These are phyloP conservation scores for Geranium brycei DNA, from an alignment of 345 rosid genomes.

Conservation along the genomic window DNA sequence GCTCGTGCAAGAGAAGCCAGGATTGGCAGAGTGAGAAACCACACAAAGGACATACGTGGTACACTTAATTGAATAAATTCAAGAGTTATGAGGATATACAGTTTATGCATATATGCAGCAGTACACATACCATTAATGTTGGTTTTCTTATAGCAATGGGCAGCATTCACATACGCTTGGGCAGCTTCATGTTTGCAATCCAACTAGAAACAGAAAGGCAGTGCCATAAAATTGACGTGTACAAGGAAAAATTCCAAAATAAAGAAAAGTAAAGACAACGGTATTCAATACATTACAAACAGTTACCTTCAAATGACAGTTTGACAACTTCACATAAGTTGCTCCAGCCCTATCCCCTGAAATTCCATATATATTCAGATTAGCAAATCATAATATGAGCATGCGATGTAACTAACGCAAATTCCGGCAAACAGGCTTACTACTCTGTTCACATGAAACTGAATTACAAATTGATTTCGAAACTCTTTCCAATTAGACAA, in stretches of 20 bases:
- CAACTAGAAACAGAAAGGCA: slow-evolving; percentile 22
- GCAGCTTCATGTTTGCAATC: slow-evolving; percentile 89
- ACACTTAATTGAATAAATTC: too few species aligned
- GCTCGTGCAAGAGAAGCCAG: too few species aligned
- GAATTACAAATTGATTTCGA: too few species aligned
- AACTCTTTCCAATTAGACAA: too few species aligned
- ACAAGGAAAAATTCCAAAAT: not conserved
- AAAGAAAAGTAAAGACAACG: not conserved
- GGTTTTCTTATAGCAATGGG: slow-evolving; percentile 82
- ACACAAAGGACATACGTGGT: too few species aligned
- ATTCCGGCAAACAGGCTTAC: too few species aligned
- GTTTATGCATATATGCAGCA: not conserved
- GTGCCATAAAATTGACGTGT: not conserved
- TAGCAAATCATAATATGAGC: too few species aligned
- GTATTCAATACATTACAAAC: too few species aligned
- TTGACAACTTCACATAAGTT: slow-evolving; percentile 55
- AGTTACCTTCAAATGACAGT: slow-evolving; percentile 60
- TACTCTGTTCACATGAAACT: too few species aligned
- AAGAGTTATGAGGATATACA: not conserved
- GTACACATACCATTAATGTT: slow-evolving; percentile 44
- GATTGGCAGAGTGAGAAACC: too few species aligned
- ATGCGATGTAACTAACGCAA: too few species aligned
- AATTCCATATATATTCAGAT: not conserved
- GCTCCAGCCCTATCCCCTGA: slow-evolving; percentile 83
- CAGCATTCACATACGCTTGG: slow-evolving; percentile 74